Evolutionary conservation across 78 protist species (phyloP).

Genomic region (Dictyostelium brefeldianum): DNA sequence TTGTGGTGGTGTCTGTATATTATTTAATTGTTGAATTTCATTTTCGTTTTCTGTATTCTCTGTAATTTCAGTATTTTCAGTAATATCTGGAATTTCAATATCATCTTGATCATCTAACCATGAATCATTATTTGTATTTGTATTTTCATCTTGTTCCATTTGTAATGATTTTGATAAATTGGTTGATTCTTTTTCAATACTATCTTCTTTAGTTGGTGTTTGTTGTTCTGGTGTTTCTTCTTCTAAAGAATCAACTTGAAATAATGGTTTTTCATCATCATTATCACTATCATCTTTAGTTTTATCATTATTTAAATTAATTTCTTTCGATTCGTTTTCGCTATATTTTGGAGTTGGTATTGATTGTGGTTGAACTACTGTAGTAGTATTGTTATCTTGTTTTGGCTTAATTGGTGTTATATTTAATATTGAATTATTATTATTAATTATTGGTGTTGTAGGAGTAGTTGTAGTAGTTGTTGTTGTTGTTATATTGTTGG

Average conservation of each 20-base stretch:
- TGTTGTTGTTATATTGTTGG: not conserved
- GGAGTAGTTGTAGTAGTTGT: not conserved
- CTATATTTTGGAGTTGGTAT: not conserved
- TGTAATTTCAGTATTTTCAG: not conserved
- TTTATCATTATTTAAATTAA: not conserved
- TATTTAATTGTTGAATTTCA: not conserved
- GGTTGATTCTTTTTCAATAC: not conserved
- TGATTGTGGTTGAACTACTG: not conserved
- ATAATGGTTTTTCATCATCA: not conserved
- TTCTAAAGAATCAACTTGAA: not conserved
- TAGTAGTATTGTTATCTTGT: not conserved
- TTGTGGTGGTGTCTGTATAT: not conserved
- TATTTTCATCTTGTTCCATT: not conserved
- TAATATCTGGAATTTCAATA: not conserved
- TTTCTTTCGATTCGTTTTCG: not conserved
- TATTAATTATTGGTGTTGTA: not conserved
- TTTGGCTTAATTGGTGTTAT: constrained; percentile 15
- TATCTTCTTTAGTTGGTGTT: too few species aligned
- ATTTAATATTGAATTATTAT: not conserved
- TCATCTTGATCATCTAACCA: constrained; percentile 11
- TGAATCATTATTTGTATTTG: not conserved
- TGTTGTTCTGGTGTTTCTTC: not conserved
- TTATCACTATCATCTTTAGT: not conserved
- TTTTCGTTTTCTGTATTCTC: not conserved
- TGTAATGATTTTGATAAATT: not conserved